These are phyloP conservation scores for Polytolypa hystricis DNA, from an alignment of 2,329 filamentous ascomycete species.

Conservation along the genomic window DNA sequence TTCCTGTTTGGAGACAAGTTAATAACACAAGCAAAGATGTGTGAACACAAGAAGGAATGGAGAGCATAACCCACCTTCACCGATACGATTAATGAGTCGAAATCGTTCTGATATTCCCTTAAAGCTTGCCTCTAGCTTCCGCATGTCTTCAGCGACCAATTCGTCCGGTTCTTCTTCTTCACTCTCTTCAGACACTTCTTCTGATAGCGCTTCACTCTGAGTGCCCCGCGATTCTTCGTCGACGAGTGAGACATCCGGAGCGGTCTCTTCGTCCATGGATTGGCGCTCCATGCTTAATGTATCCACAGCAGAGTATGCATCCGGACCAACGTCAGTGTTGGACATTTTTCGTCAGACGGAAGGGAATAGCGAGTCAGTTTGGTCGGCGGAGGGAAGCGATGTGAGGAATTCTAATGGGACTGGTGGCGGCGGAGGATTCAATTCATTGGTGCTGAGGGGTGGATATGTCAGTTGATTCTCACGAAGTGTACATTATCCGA, in stretches of 20 bases:
- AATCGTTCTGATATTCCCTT: conserved; percentile 74
- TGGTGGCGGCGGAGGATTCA: too few relatives aligned
- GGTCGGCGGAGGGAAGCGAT: too few relatives aligned
- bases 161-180: conserved; percentile 31
- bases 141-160: conserved; percentile 72
- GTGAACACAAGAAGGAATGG: conserved; percentile 1
- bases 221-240: conserved; percentile 16
- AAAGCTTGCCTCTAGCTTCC: conserved; percentile 69
- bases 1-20: conserved; percentile 47
- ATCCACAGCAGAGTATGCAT: too few relatives aligned
- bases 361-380: too few relatives aligned
- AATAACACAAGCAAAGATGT: conserved; percentile 6
- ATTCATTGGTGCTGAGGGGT: too few relatives aligned
- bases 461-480: too few relatives aligned
- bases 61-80: conserved; percentile 58
- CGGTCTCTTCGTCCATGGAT: conserved; percentile 1
- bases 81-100: conserved; percentile 89
- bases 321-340: too few relatives aligned
- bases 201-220: conserved; percentile 14
- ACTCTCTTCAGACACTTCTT: conserved; percentile 15
- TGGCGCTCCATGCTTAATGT: not conserved
- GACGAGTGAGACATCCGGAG: conserved; percentile 10
- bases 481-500: too few relatives aligned
- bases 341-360: too few relatives aligned
- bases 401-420: too few relatives aligned